Evolutionary conservation across 495 filamentous ascomycete species (phyloP).

Genomic region (Aspergillus biplanus): DNA sequence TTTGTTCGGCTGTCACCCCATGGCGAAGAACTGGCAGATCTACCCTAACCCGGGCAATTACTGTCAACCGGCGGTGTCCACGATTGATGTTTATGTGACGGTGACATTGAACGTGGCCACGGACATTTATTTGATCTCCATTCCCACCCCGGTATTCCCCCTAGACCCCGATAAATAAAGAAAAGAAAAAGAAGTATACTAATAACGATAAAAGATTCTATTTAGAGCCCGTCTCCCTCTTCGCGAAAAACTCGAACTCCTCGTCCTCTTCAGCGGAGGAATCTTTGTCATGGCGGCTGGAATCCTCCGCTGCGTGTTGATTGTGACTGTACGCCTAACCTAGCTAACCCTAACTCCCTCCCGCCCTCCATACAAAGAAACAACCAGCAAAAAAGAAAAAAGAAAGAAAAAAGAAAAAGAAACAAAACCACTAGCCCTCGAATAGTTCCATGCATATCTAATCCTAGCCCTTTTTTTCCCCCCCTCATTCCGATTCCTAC

Average conservation of each 20-base stretch:
- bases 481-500: not conserved
- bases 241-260: conserved; percentile 55
- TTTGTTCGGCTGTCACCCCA: conserved; percentile 56
- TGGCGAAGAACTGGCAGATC: conserved; percentile 62
- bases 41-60: conserved; percentile 57
- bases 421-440: no score
- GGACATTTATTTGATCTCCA: conserved; percentile 59
- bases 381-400: conserved; percentile 6
- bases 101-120: conserved; percentile 57
- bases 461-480: not conserved
- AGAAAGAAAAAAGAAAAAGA: not conserved
- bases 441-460: no score
- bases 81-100: conserved; percentile 49
- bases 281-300: conserved; percentile 62
- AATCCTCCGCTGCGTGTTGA: conserved; percentile 60
- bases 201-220: conserved; percentile 44
- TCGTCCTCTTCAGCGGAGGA: conserved; percentile 62
- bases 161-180: conserved; percentile 2
- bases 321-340: conserved; percentile 50
- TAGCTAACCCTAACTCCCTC: not conserved
- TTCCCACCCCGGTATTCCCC: conserved; percentile 54
- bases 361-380: conserved; percentile 1
- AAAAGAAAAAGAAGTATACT: not conserved
- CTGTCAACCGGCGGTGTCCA: conserved; percentile 53
- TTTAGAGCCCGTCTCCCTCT: conserved; percentile 55